Evolutionary conservation across 495 filamentous ascomycete genomes (phyloP).

Genomic region (Lophiotrema nucula): DNA sequence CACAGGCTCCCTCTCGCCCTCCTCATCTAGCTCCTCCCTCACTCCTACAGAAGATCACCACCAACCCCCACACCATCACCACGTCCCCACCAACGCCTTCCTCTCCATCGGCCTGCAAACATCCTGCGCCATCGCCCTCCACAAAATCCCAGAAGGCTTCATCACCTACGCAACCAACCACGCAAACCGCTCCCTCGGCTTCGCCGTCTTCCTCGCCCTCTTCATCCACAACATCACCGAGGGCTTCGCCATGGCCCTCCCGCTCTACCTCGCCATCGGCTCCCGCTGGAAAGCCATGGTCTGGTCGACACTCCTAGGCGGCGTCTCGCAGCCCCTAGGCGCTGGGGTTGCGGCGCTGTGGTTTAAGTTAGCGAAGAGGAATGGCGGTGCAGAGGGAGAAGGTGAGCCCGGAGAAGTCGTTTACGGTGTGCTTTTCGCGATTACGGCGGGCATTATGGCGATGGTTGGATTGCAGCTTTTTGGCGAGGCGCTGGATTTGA

Average conservation of each 20-base stretch:
- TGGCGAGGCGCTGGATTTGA: conserved; percentile 75
- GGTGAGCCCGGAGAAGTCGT: conserved; percentile 61
- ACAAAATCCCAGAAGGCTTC: conserved; percentile 97
- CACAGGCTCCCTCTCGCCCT: conserved; percentile 74
- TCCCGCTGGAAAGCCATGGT: conserved; percentile 75
- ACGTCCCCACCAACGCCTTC: conserved; percentile 94
- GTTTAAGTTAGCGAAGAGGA: conserved; percentile 58
- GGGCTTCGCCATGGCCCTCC: conserved; percentile 90
- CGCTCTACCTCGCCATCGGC: conserved; percentile 81
- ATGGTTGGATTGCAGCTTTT: conserved; percentile 88
- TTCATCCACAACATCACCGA: conserved; percentile 98
- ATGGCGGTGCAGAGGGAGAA: conserved; percentile 38
- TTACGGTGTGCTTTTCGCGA: conserved; percentile 87
- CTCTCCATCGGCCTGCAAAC: conserved; percentile 91
- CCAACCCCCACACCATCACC: conserved; percentile 71
- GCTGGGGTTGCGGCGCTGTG: conserved; percentile 80
- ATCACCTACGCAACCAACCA: conserved; percentile 99
- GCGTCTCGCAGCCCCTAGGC: conserved; percentile 80
- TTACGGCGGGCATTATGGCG: conserved; percentile 84
- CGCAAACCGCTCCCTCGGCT: conserved; percentile 79
- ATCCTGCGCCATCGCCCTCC: conserved; percentile 86
- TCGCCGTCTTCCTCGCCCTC: conserved; percentile 89
- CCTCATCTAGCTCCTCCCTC: conserved; percentile 8
- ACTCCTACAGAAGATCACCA: no score
- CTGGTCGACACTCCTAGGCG: conserved; percentile 80